Evolutionary conservation across 805 yeast genomes (phyloP).

Genomic region (Barnettozyma botsteinii): DNA sequence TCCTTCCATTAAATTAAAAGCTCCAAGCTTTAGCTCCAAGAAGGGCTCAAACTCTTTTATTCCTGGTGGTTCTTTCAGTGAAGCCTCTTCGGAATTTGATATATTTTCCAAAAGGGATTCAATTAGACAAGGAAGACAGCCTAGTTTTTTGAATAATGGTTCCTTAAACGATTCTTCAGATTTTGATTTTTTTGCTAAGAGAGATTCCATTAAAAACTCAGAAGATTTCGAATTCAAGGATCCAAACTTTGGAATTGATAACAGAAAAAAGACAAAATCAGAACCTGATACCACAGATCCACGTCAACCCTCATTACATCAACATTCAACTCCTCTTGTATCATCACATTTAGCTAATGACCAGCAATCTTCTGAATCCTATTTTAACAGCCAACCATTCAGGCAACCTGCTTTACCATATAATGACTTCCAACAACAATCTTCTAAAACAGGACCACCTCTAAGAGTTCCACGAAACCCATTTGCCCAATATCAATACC

Average conservation of each 20-base stretch:
- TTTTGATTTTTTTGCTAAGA: slow-evolving; percentile 24
- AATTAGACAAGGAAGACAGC: slow-evolving; percentile 20
- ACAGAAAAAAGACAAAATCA: slow-evolving; percentile 18
- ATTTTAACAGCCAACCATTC: neutral
- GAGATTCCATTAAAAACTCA: slow-evolving; percentile 24
- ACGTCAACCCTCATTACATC: slow-evolving; percentile 1
- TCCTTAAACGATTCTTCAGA: slow-evolving; percentile 21
- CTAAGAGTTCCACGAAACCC: slow-evolving; percentile 1
- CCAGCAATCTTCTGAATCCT: neutral
- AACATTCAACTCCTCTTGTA: slow-evolving; percentile 5
- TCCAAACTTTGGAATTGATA: slow-evolving; percentile 5
- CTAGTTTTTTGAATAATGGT: slow-evolving; percentile 22
- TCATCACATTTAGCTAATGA: too few species aligned
- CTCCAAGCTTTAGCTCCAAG: slow-evolving; percentile 21
- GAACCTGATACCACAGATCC: slow-evolving; percentile 18
- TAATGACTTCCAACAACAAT: slow-evolving; percentile 7
- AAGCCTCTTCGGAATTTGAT: slow-evolving; percentile 20
- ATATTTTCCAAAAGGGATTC: slow-evolving; percentile 24
- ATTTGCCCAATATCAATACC: slow-evolving; percentile 11
- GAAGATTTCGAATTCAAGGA: slow-evolving; percentile 13
- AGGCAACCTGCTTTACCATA: slow-evolving; percentile 12
- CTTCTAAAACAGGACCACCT: too few species aligned
- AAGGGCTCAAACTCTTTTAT: slow-evolving; percentile 12
- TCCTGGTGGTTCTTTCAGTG: slow-evolving; percentile 14
- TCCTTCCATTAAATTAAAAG: slow-evolving; percentile 29